These are phyloP conservation scores for Ophiocordyceps camponoti-rufipedis DNA, from an alignment of 2,329 filamentous ascomycete genomes.

Conservation along the genomic window DNA sequence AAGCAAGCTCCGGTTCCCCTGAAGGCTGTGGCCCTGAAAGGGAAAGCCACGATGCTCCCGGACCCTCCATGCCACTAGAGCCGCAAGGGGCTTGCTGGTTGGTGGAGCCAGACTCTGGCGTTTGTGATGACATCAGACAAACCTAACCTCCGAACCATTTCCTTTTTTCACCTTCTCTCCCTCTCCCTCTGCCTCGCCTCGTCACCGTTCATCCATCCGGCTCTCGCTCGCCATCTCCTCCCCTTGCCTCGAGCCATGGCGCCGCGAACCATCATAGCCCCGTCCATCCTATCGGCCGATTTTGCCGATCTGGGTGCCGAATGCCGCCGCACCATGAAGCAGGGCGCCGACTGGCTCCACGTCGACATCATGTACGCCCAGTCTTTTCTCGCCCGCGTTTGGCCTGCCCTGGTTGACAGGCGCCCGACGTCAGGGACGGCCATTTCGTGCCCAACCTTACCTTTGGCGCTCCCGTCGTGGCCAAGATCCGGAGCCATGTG, in stretches of 20 bases:
- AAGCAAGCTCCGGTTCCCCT: too few relatives aligned
- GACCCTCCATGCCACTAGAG: too few relatives aligned
- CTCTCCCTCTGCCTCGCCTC: too few relatives aligned
- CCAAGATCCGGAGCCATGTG: slow-evolving; percentile 79
- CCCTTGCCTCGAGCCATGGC: slow-evolving; percentile 38
- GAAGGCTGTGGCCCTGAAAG: too few relatives aligned
- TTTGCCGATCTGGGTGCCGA: slow-evolving; percentile 77
- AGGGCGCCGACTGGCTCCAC: slow-evolving; percentile 85
- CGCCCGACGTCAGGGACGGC: slow-evolving; percentile 57
- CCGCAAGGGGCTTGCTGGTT: too few relatives aligned
- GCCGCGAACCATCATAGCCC: slow-evolving; percentile 84
- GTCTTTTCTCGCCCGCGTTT: not conserved
- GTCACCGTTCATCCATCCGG: too few relatives aligned
- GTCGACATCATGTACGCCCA: slow-evolving; percentile 61
- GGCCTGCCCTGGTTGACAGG: not conserved
- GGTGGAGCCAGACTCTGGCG: too few relatives aligned
- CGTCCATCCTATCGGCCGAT: slow-evolving; percentile 95
- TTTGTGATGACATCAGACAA: too few relatives aligned
- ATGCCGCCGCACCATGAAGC: slow-evolving; percentile 68
- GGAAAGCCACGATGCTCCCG: too few relatives aligned
- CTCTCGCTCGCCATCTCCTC: too few relatives aligned
- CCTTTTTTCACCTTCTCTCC: too few relatives aligned
- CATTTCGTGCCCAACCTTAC: slow-evolving; percentile 99
- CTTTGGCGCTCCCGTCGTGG: slow-evolving; percentile 87
- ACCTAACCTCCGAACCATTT: too few relatives aligned